Evolutionary conservation across 1,284 basidiomycete species (phyloP).

Genomic region (Coniophora puteana): DNA sequence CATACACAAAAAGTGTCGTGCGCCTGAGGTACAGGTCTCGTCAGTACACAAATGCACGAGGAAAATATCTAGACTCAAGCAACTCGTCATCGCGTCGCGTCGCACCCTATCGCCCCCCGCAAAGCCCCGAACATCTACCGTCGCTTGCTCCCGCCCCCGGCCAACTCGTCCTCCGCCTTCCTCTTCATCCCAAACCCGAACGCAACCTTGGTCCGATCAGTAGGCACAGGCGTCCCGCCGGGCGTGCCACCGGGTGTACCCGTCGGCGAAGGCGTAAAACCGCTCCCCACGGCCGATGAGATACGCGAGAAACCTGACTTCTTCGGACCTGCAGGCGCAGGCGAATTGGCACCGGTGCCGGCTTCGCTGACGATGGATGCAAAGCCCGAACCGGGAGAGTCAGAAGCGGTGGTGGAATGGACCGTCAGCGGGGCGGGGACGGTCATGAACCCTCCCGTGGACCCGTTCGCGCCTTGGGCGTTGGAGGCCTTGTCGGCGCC

Average conservation of each 20-base stretch:
- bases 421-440: conserved; percentile 55
- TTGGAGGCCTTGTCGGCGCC: conserved; percentile 51
- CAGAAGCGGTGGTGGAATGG: conserved; percentile 32
- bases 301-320: conserved; percentile 77
- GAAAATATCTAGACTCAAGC: conserved; percentile 1
- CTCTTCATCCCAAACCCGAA: conserved; percentile 75
- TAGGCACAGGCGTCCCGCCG: conserved; percentile 48
- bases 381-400: conserved; percentile 43
- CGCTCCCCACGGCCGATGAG: conserved; percentile 50
- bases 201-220: conserved; percentile 67
- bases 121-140: too few relatives aligned
- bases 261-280: too few relatives aligned
- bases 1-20: too few relatives aligned
- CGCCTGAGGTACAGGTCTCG: too few relatives aligned
- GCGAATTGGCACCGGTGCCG: conserved; percentile 53
- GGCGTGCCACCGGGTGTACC: conserved; percentile 40
- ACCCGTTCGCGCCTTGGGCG: conserved; percentile 42
- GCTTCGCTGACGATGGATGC: conserved; percentile 30
- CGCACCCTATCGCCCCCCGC: conserved; percentile 44
- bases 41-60: conserved; percentile 1
- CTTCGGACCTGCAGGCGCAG: conserved; percentile 47
- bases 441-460: conserved; percentile 66
- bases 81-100: conserved; percentile 37
- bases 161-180: conserved; percentile 64
- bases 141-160: too few relatives aligned